Evolutionary conservation across 2,329 filamentous ascomycete genomes (phyloP).

Genomic region (Xylariomycetidae sp.): DNA sequence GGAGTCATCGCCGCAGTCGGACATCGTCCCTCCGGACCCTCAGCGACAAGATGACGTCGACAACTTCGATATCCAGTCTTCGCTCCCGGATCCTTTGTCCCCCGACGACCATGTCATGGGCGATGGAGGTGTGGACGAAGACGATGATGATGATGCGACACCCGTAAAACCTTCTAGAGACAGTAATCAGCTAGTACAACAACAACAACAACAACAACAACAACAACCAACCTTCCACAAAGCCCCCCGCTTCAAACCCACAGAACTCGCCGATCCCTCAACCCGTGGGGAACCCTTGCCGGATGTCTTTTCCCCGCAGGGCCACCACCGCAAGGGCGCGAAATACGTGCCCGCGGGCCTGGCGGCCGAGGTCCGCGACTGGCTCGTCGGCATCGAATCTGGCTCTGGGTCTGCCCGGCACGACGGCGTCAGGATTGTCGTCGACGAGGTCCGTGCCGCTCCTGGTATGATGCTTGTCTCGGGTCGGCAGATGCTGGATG

Average conservation of each 20-base stretch:
- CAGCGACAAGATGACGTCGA: constrained; percentile 5
- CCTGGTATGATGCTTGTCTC: constrained; percentile 25
- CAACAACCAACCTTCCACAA: constrained; percentile 30
- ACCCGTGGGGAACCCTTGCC: constrained; percentile 24
- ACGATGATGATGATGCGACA: background rate
- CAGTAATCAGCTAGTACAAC: background rate
- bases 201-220: constrained; percentile 2
- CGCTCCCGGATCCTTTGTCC: too few species aligned
- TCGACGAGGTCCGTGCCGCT: constrained; percentile 15
- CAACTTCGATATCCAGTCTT: constrained; percentile 10
- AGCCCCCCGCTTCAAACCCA: constrained; percentile 34
- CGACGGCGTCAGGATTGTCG: background rate
- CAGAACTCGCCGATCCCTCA: constrained; percentile 13
- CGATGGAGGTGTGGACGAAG: too few species aligned
- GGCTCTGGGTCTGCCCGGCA: constrained; percentile 13
- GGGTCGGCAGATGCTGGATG: constrained; percentile 9
- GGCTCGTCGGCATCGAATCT: constrained; percentile 39
- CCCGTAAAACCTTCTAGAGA: background rate
- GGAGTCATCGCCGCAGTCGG: constrained; percentile 3
- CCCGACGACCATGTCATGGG: too few species aligned
- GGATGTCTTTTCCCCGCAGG: constrained; percentile 36
- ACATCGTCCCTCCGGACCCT: constrained; percentile 3
- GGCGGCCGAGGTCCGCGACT: constrained; percentile 37
- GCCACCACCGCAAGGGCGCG: constrained; percentile 27
- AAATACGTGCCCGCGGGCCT: constrained; percentile 36